Conservation (phyloP, 1,284 basidiomycete species). For the Vanrija pseudolonga region DNA sequence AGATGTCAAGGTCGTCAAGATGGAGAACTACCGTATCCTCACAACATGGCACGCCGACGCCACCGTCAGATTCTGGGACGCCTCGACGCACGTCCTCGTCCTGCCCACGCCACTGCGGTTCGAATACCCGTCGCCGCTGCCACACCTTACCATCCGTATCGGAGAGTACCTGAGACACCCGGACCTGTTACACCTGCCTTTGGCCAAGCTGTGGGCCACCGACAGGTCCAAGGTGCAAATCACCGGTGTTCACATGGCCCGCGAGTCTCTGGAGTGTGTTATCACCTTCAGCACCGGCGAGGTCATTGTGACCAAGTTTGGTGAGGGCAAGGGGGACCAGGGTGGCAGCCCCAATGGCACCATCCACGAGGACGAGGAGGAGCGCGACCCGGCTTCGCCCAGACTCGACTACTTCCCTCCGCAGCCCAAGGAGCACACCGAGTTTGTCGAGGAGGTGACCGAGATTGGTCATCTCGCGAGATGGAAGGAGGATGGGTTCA, state of each 20-base stretch:
- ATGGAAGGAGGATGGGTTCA: conserved; percentile 56
- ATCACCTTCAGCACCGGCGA: conserved; percentile 64
- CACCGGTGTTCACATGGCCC: conserved; percentile 58
- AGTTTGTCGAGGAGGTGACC: conserved; percentile 36
- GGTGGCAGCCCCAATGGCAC: neutral
- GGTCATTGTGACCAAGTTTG: conserved; percentile 61
- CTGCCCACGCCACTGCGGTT: conserved; percentile 52
- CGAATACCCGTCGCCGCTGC: conserved; percentile 60
- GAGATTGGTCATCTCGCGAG: conserved; percentile 43
- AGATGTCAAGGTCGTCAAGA: conserved; percentile 41
- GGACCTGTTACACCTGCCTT: conserved; percentile 38
- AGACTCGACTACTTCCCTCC: conserved; percentile 29
- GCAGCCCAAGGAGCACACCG: neutral
- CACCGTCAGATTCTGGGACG: conserved; percentile 54
- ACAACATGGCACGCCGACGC: conserved; percentile 63
- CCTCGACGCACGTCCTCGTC: conserved; percentile 64
- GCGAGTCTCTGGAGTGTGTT: conserved; percentile 65
- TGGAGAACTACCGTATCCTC: conserved; percentile 65
- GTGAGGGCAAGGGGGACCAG: conserved; percentile 32
- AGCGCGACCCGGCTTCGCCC: conserved; percentile 17
- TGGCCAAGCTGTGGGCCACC: conserved; percentile 43
- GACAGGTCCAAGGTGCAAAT: conserved; percentile 50
- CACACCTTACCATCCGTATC: conserved; percentile 61
- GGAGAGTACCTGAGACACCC: conserved; percentile 51
- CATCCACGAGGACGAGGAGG: conserved; percentile 20